A percentile compares a stretch with the other conserved stretches of the same genome.
phyloP scores from a whole-genome alignment of 2,329 filamentous ascomycete genomes.

The Penicillium sp. region DNA sequence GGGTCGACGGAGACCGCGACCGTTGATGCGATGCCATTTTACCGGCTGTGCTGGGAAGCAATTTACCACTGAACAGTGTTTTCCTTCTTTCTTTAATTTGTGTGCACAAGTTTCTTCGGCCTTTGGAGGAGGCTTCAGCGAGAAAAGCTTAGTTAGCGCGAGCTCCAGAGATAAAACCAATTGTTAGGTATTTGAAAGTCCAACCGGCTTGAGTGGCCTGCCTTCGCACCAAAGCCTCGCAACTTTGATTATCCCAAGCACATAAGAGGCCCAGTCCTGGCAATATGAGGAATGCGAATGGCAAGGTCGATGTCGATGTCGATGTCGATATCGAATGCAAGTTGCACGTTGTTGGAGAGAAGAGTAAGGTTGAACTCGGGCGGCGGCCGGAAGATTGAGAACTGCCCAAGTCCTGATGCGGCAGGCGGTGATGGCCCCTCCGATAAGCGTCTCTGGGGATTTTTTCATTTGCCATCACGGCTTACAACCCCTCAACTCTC shows the following conservation, averaged over 20 bases:
- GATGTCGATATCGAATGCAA: background rate
- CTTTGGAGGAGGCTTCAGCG: conserved; percentile 33
- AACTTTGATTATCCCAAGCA: conserved; percentile 24
- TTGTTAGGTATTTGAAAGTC: conserved; percentile 43
- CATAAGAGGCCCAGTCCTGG: conserved; percentile 14
- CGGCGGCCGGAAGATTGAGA: background rate
- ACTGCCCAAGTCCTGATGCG: conserved; percentile 14
- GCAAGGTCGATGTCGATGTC: conserved; percentile 7
- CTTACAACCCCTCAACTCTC: conserved; percentile 1
- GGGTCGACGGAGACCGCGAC: conserved; percentile 63
- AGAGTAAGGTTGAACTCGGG: conserved; percentile 4
- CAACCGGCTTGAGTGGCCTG: conserved; percentile 46
- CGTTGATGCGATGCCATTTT: conserved; percentile 53
- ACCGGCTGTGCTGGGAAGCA: conserved; percentile 16
- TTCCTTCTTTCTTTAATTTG: conserved; percentile 5
- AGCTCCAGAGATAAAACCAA: conserved; percentile 32
- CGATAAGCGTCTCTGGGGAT: conserved; percentile 26
- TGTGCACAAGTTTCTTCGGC: conserved; percentile 17
- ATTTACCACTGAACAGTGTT: background rate
- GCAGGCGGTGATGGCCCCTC: conserved; percentile 33
- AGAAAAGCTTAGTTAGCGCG: conserved; percentile 42
- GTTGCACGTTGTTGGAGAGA: conserved; percentile 18
- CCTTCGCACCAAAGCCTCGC: conserved; percentile 36
- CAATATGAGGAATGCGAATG: background rate
- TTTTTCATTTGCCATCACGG: conserved; percentile 15